Base-by-base conservation (phyloP, 2,329 filamentous ascomycete genomes). In the Monosporascus sp. region DNA sequence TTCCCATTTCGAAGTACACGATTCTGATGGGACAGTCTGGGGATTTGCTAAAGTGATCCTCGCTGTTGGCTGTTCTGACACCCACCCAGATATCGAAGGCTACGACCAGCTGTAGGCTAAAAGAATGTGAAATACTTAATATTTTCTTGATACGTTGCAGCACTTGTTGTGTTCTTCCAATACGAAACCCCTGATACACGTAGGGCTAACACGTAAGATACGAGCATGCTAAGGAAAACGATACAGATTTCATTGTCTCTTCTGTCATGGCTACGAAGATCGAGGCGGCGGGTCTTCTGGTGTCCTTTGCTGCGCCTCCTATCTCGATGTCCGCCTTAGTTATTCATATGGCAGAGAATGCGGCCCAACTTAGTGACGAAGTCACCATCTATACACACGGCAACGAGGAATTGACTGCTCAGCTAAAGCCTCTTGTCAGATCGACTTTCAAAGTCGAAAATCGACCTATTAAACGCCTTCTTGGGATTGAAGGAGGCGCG, bases 1-100 rank as follows among this genome's bases (percentile, higher is more conserved):
- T 25, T 37, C 51, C 2, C 57, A 57, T 3, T 76, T 77, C 45
- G 62, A 66, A 43, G 67, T 68, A 0, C 56, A n/a, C 5, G 59
- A 62, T 49, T 47, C 39, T 5, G 25, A 48, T 9, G 52, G 47
- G 11, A 60, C 56, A 37, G 45, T 53, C 24, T 60, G 54, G 56
- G n/a, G 24, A 15, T 54, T 58, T 31, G 53, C 53, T 9, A 63
- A 61, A 37, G 38, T 62, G 2, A 35, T 62, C 1, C 57, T 62
- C 7, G 59, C 58, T 2, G 54, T 59, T 0, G 60, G 60, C 14
- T 55, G 52, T 1, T 45, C 56, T 5, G 53, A 60, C 43, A 49
- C 39, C 4, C 59, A 43, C 27, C 57, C 59, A 2, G 52, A 57
- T 5, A 51, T 62, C n/a, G 49, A 54, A 6, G 57, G 59, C 6